Base-by-base conservation (phyloP, 2,329 filamentous ascomycete species). In the Clarireedia hainanense region DNA sequence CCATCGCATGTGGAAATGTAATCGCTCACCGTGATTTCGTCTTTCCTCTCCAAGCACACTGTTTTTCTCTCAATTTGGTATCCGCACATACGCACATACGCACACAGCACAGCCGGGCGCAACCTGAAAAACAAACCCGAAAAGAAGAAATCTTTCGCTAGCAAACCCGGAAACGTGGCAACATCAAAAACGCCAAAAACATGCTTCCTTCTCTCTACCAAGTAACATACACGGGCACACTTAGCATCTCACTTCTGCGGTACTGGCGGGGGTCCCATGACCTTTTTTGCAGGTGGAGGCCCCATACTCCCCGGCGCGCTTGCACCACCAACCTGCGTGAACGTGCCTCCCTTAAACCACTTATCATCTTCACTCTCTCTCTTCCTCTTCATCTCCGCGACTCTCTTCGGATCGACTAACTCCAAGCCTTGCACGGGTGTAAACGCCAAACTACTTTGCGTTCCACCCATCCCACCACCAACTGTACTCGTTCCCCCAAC, bases 271-370 rank as follows among this genome's bases (percentile, higher is more conserved):
- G 68, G 68, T 5, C 58, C 67, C 68, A 70, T 85, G 67, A 88
- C 81, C 26, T 84, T 74, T 71, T 84, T 91, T 76, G 92, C 69
- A 2, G 79, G 79, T 15, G 92, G 91, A 40, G 95, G 86, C 72
- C 91, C 95, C 79, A 96, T 96, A 0, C 83, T 86, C 10, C 77
- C 82, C 36, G 55, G 45, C 17, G 30, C 36, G 20, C 60, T 59
- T 59, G 78, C 76, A 6, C 75, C 74, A 9, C 84, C 84, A 55
- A 95, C 81, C 70, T 96, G 91, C 7, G 94, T 96, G 68, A 99
- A 99, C 0, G 89, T 91, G n/a, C 94, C 94, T 47, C 90, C 89
- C 72, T 94, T 95, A 76, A 99, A 99, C 86, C 91, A 99, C 39
- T 90, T 79, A 69, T 97, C 92, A 69, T 96, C 90, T 61, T 97